Evolutionary conservation across 106 monocot genomes (phyloP).

Genomic region (Dioscorea alata): DNA sequence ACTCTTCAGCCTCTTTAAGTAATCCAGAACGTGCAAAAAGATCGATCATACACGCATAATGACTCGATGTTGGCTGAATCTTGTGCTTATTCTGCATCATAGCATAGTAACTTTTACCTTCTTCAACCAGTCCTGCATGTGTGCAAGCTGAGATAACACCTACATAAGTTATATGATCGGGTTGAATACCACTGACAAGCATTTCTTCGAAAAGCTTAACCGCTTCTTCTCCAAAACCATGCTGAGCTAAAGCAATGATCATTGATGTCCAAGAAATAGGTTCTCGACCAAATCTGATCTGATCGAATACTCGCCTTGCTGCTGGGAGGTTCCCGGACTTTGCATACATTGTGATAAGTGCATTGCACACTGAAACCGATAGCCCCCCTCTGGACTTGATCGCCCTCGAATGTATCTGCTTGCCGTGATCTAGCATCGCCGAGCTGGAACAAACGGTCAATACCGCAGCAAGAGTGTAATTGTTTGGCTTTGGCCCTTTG

Average conservation of each 20-base stretch:
- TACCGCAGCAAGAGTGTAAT: constrained; percentile 74
- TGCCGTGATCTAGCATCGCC: constrained; percentile 54
- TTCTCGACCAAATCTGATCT: constrained; percentile 29
- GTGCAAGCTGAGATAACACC: constrained; percentile 87
- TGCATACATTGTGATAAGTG: constrained; percentile 84
- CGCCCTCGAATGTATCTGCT: constrained; percentile 67
- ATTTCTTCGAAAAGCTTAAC: constrained; percentile 67
- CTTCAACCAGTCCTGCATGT: constrained; percentile 63
- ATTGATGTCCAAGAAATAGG: constrained; percentile 90
- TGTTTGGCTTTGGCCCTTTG: constrained; percentile 65
- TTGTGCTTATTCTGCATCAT: constrained; percentile 62
- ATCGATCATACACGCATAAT: constrained; percentile 94
- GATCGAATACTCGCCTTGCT: constrained; percentile 53
- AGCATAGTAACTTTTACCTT: constrained; percentile 56
- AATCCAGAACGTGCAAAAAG: constrained; percentile 64
- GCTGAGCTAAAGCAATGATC: constrained; percentile 89
- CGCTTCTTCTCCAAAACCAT: constrained; percentile 78
- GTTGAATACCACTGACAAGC: constrained; percentile 39
- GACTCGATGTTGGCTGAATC: constrained; percentile 73
- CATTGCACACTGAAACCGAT: constrained; percentile 82
- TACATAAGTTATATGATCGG: constrained; percentile 87
- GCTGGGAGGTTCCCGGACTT: constrained; percentile 59
- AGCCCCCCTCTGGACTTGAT: constrained; percentile 47
- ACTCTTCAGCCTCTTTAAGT: constrained; percentile 62
- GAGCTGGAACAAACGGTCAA: constrained; percentile 69